These are phyloP conservation scores for Luffa acutangula DNA, from an alignment of 306 rosid species.

Conservation along the genomic window DNA sequence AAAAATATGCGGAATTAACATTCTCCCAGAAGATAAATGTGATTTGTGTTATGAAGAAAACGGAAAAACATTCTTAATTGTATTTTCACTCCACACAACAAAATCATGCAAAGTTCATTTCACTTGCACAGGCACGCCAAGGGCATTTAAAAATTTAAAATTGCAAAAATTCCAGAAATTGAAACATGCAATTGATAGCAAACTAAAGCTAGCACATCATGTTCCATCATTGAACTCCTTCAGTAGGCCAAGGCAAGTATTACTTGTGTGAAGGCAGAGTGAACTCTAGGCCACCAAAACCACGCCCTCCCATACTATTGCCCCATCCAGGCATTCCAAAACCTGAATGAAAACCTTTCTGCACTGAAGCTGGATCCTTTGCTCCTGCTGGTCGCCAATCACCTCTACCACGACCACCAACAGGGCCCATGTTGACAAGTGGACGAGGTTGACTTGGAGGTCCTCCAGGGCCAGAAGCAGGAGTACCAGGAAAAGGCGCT, in stretches of 20 bases:
- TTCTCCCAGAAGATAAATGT: not conserved
- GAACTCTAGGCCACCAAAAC: slow-evolving; percentile 89
- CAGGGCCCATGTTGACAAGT: slow-evolving; percentile 40
- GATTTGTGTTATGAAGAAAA: not conserved
- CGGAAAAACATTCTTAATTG: not conserved
- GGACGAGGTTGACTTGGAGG: slow-evolving; percentile 88
- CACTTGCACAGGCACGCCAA: not conserved
- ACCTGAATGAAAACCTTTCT: slow-evolving; percentile 75
- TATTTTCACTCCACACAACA: not conserved
- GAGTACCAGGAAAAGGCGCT: slow-evolving; percentile 52
- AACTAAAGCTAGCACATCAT: not conserved
- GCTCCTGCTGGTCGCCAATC: slow-evolving; percentile 92
- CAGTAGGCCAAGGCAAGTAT: slow-evolving; percentile 1
- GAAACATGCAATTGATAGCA: not conserved
- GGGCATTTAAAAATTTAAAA: not conserved
- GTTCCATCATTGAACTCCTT: not conserved
- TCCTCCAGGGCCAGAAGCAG: slow-evolving; percentile 62
- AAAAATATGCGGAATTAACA: not conserved
- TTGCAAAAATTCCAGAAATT: not conserved
- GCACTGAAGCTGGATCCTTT: slow-evolving; percentile 45
- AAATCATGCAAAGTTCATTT: not conserved
- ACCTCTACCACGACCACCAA: slow-evolving; percentile 90
- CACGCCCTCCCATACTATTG: slow-evolving; percentile 63
- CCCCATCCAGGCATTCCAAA: slow-evolving; percentile 76
- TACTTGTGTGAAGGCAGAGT: slow-evolving; percentile 99